Percentiles rank a stretch among this genome's conserved stretches.
These are phyloP conservation scores for Asterionellopsis glacialis DNA, from an alignment of 108 stramenopile genomes.

Conservation along the genomic window DNA sequence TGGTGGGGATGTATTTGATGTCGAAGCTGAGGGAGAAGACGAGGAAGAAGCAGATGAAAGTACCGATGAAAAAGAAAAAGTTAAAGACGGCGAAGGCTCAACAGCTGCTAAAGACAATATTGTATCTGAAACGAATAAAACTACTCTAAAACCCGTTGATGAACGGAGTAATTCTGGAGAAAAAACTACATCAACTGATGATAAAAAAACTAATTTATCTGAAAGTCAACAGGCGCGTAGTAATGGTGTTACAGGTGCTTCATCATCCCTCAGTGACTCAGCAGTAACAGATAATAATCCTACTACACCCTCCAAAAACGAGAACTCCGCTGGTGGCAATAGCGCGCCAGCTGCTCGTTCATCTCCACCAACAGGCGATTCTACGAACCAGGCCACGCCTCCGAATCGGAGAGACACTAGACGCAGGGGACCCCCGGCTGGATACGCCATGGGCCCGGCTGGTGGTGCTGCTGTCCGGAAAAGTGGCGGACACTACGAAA, in stretches of 20 bases:
- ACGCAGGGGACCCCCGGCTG: constrained; percentile 74
- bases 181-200: constrained; percentile 14
- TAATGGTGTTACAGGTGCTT: constrained; percentile 8
- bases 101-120: constrained; percentile 3
- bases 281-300: not conserved
- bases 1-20: constrained; percentile 87
- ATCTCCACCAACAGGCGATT: constrained; percentile 2
- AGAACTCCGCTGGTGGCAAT: not conserved
- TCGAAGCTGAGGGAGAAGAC: constrained; percentile 36
- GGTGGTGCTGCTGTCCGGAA: constrained; percentile 23
- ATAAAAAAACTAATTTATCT: constrained; percentile 35
- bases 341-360: constrained; percentile 2
- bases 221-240: constrained; percentile 21
- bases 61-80: constrained; percentile 2
- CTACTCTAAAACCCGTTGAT: constrained; percentile 5
- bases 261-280: not conserved
- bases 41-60: constrained; percentile 22
- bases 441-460: constrained; percentile 82
- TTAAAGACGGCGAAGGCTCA: constrained; percentile 9
- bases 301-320: not conserved
- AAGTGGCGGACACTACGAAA: not conserved
- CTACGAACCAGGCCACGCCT: not conserved
- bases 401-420: constrained; percentile 24
- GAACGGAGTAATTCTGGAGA: constrained; percentile 7
- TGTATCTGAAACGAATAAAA: constrained; percentile 2